Base-by-base conservation (phyloP, 768 basidiomycete genomes). In the Pisolithus albus region DNA sequence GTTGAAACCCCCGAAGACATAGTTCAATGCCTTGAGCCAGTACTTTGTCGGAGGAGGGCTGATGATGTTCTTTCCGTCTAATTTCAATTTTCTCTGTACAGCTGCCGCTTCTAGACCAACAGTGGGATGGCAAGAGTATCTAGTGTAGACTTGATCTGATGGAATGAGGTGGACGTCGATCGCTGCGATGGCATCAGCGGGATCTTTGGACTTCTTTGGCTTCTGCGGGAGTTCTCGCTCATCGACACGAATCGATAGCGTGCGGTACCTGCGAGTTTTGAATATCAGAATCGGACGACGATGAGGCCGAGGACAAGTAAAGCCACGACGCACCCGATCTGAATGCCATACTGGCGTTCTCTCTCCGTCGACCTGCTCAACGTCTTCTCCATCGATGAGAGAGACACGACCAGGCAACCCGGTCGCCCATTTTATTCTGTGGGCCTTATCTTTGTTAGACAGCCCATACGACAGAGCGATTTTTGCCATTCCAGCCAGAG, bases 1-100 rank as follows among this genome's bases (percentile, higher is more conserved):
- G 47, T 80, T 80, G 61, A 82, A 82, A 1, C 81, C 81, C 39
- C 80, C 78, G 43, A 82, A 77, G 45, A 82, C 52, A 48, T 80
- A 82, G 56, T 73, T 75, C 16, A 78, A 58, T 28, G 72, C 66
- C 68, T 80, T 81, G 59, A 72, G 70, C 70, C 64, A 77, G 56
- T 69, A 71, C 57, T 77, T 73, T 7, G 71, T 73, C 3, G 71
- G 72, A 2, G 76, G 77, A 0, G 77, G 72, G 19, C 72, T 74
- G 19, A 82, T 75, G 40, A 72, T 64, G 59, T 82, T 82, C 55
- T 69, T 74, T 5, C 75, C 75, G 13, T 69, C 59, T 7, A n/a
- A 21, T 34, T 65, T 61, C 13, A 70, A 51, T n/a, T 61, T 65
- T 23, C 76, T 69, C 47, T 68, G 63, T 26, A 77, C 71, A 9